Evolutionary conservation across 139 green algal genomes (phyloP).

Genomic region (Pycnococcus provasolii): DNA sequence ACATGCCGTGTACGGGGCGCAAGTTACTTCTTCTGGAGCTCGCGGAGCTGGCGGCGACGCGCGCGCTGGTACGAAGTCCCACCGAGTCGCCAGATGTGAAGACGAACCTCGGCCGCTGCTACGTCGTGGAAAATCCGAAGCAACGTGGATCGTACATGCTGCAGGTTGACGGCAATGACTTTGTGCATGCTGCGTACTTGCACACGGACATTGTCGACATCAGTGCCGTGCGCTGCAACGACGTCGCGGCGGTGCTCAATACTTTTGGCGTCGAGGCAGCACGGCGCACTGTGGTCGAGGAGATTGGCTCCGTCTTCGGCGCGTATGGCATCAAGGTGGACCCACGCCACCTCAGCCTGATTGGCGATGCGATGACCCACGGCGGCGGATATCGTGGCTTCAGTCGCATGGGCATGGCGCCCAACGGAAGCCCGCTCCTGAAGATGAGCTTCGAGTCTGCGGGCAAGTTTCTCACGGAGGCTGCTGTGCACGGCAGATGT

Average conservation of each 20-base stretch:
- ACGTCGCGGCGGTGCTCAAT: slow-evolving; percentile 59
- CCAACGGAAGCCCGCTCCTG: slow-evolving; percentile 57
- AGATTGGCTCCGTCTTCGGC: slow-evolving; percentile 75
- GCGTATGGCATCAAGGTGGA: slow-evolving; percentile 96
- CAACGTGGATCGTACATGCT: slow-evolving; percentile 29
- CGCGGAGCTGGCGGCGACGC: slow-evolving; percentile 25
- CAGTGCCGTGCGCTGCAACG: slow-evolving; percentile 68
- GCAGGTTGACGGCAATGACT: slow-evolving; percentile 93
- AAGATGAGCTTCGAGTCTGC: slow-evolving; percentile 97
- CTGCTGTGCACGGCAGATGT: slow-evolving; percentile 45
- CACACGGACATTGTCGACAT: slow-evolving; percentile 51
- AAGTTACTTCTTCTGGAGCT: slow-evolving; percentile 10
- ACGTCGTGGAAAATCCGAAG: slow-evolving; percentile 48
- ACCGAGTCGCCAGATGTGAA: neutral
- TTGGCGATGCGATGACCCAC: slow-evolving; percentile 87
- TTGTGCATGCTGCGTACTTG: slow-evolving; percentile 32
- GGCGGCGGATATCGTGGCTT: slow-evolving; percentile 69
- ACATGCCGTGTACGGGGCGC: no score
- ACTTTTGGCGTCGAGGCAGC: slow-evolving; percentile 92
- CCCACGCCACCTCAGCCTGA: slow-evolving; percentile 78
- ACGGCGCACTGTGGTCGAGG: slow-evolving; percentile 68
- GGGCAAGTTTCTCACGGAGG: slow-evolving; percentile 78
- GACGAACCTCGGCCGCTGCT: slow-evolving; percentile 46
- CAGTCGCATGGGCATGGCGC: slow-evolving; percentile 84
- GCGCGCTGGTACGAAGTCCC: slow-evolving; percentile 31